Evolutionary conservation across 192 early-diverging fungal genomes (phyloP), one percentile per base, ranked within the genome.

Genomic region (Podila clonocystis): DNA sequence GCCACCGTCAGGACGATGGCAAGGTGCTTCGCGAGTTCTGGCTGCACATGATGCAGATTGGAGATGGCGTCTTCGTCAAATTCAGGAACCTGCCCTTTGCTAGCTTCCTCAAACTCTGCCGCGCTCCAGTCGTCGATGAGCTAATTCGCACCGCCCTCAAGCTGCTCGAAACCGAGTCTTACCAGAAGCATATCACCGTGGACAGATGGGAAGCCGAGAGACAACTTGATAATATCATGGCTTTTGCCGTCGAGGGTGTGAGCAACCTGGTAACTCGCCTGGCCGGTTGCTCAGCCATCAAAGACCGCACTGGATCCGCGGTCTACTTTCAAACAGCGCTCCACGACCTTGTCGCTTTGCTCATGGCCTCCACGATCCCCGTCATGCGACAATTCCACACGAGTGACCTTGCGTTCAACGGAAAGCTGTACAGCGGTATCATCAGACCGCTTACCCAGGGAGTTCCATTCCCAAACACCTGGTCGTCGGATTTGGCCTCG

Each of bases 41-140:
- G 60, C 55, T 68, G 19, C 12, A 31, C n/a, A 58, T 80, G 15
- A 65, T 80, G 3, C 33, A 15, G 38, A 50, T 72, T 13, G 60
- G 48, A 1, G 33, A 73, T 29, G 77, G 77, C 30, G 60, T 48
- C n/a, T 41, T 80, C 28, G 55, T 80, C 45, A 68, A 69, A 57
- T 58, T 30, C 9, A 67, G 63, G 3, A 50, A 15, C 0, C 34
- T 73, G 8, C 67, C 71, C 4, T 13, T 30, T 17, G 30, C 33
- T 13, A 62, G 34, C 1, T 62, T 79, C 26, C 58, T 79, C 41
- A 19, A 19, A 0, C 60, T n/a, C 41, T 72, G 69, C 29, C 75
- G 70, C 31, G 70, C 69, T 13, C 36, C 64, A 34, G 65, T 59
- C 5, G 75, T 68, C n/a, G 65, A 62, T 28, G 30, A 50, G 12